These are phyloP conservation scores for Cordia subcordata DNA, from an alignment of 257 asterid species.

Conservation along the genomic window DNA sequence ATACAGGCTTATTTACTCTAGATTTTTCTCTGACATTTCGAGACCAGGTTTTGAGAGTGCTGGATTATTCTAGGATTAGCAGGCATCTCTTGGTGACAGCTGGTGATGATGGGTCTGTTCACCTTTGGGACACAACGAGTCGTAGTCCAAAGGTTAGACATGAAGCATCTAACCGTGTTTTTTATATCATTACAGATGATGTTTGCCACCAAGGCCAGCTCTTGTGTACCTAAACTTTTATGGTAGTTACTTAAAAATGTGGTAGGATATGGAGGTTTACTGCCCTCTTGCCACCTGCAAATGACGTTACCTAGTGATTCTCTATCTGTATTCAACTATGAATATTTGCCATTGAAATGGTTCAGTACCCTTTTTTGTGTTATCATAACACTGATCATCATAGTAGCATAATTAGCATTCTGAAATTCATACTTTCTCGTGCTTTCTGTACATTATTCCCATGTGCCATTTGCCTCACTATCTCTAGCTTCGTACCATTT, in stretches of 20 bases:
- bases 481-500: not conserved
- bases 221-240: too few relatives aligned
- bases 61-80: constrained; percentile 92
- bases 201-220: constrained; percentile 6
- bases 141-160: constrained; percentile 84
- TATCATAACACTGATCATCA: not conserved
- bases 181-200: constrained; percentile 11
- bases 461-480: not conserved
- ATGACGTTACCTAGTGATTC: not conserved
- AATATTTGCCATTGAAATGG: not conserved
- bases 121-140: constrained; percentile 96
- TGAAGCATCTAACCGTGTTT: constrained; percentile 10
- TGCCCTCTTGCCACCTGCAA: not conserved
- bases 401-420: not conserved
- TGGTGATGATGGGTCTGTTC: constrained; percentile 98
- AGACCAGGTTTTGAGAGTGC: constrained; percentile 85
- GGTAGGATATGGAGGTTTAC: not conserved
- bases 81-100: constrained; percentile 96
- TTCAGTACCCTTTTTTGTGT: not conserved
- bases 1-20: constrained; percentile 18
- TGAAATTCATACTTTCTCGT: constrained; percentile 7
- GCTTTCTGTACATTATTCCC: constrained; percentile 1
- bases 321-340: not conserved
- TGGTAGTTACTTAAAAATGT: not conserved
- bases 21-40: constrained; percentile 29